These are phyloP conservation scores for Thoreauomyces humboldtii DNA, from an alignment of 192 early-diverging fungal genomes.

Conservation along the genomic window DNA sequence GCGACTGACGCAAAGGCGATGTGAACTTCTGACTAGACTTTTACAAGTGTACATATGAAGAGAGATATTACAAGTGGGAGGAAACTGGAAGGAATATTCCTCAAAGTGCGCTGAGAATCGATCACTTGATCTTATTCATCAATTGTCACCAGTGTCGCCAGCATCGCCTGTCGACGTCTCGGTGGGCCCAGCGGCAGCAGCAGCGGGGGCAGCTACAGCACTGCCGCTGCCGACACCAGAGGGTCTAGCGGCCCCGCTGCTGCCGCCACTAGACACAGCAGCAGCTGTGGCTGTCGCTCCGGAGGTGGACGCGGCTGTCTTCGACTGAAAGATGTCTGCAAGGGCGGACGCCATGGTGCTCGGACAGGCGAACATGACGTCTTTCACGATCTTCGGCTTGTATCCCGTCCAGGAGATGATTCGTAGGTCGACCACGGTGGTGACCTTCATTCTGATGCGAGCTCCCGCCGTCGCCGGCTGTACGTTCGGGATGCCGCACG, in stretches of 20 bases:
- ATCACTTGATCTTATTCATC: too few species aligned
- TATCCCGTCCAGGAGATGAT: slow-evolving; percentile 23
- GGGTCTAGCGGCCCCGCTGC: too few species aligned
- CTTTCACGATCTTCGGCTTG: slow-evolving; percentile 10
- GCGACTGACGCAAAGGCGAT: too few species aligned
- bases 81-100: too few species aligned
- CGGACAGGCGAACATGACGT: slow-evolving; percentile 23
- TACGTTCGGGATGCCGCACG: slow-evolving; percentile 15
- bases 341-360: not conserved
- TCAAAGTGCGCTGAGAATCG: too few species aligned
- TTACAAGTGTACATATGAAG: too few species aligned
- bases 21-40: too few species aligned
- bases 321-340: not conserved
- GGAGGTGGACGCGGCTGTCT: too few species aligned
- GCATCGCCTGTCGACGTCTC: not conserved
- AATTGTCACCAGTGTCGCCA: not conserved
- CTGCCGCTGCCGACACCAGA: not conserved
- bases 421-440: slow-evolving; percentile 7
- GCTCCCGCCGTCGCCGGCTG: not conserved
- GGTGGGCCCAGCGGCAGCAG: not conserved
- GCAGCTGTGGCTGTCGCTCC: too few species aligned
- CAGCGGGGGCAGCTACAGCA: not conserved
- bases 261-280: too few species aligned
- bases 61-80: too few species aligned
- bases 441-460: slow-evolving; percentile 10